These are phyloP conservation scores for Sonneratia caseolaris DNA, from an alignment of 345 rosid species.

Conservation along the genomic window DNA sequence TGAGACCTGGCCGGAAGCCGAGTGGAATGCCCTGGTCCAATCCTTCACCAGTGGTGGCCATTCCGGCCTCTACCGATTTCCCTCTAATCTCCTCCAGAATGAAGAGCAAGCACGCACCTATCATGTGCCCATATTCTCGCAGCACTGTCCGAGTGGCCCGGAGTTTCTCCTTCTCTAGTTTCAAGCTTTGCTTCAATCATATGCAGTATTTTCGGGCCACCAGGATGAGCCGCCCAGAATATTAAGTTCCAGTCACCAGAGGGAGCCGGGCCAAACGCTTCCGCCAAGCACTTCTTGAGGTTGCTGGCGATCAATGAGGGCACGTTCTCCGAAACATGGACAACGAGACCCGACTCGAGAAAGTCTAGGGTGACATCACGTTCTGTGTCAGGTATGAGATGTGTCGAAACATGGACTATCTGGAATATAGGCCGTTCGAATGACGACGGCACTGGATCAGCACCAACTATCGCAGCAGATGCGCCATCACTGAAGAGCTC, in stretches of 20 bases:
- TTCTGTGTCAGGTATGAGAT: not conserved
- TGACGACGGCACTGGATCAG: not conserved
- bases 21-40: not conserved
- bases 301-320: not conserved
- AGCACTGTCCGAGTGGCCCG: not conserved
- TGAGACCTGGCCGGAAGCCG: not conserved
- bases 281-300: not conserved
- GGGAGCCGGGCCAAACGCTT: not conserved
- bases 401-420: not conserved
- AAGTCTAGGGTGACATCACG: not conserved
- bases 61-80: not conserved
- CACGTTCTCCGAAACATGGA: not conserved
- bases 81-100: not conserved
- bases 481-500: not conserved
- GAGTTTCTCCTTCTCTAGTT: not conserved
- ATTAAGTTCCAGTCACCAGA: not conserved
- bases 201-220: not conserved
- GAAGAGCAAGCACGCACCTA: not conserved
- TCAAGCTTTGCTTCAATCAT: not conserved
- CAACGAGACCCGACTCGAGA: not conserved
- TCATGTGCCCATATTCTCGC: not conserved
- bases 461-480: not conserved
- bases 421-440: not conserved
- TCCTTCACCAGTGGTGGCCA: conserved; percentile 1
- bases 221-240: not conserved